These are phyloP conservation scores for Pythium phragmiticola DNA, from an alignment of 352 stramenopile species.

Conservation along the genomic window DNA sequence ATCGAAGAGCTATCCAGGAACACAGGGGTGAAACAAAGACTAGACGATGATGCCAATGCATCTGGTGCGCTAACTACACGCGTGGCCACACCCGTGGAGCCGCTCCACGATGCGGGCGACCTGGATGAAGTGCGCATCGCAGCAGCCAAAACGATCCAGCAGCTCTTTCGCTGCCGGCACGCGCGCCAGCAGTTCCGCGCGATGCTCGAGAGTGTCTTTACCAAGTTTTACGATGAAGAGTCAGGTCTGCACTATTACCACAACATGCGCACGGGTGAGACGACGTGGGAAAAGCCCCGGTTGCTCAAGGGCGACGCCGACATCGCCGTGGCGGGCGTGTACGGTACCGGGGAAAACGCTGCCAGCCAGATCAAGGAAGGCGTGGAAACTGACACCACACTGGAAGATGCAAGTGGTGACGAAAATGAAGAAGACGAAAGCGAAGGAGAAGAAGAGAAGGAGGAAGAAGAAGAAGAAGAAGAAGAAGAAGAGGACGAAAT, in stretches of 20 bases:
- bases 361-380: conserved; percentile 12
- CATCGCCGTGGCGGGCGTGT: conserved; percentile 36
- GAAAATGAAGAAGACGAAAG: conserved; percentile 8
- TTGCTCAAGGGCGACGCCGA: conserved; percentile 49
- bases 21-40: neutral
- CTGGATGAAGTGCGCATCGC: conserved; percentile 24
- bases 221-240: conserved; percentile 71
- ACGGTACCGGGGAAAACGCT: neutral
- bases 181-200: conserved; percentile 40
- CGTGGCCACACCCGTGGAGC: conserved; percentile 29
- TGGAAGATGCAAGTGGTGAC: conserved; percentile 28
- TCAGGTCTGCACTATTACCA: conserved; percentile 72
- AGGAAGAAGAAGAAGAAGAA: conserved; percentile 20
- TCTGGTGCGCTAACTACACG: neutral
- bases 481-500: conserved; percentile 21
- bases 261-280: conserved; percentile 66
- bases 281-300: conserved; percentile 71
- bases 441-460: conserved; percentile 19
- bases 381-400: neutral
- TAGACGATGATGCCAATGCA: neutral
- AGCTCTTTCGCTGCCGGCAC: conserved; percentile 54
- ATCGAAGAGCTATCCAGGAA: neutral
- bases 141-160: conserved; percentile 47
- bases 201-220: conserved; percentile 57
- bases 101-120: conserved; percentile 10